Percentiles rank a stretch among this genome's conserved stretches.
Conservation (phyloP, 2,329 filamentous ascomycete species). For the Pseudogymnoascus sp. region DNA sequence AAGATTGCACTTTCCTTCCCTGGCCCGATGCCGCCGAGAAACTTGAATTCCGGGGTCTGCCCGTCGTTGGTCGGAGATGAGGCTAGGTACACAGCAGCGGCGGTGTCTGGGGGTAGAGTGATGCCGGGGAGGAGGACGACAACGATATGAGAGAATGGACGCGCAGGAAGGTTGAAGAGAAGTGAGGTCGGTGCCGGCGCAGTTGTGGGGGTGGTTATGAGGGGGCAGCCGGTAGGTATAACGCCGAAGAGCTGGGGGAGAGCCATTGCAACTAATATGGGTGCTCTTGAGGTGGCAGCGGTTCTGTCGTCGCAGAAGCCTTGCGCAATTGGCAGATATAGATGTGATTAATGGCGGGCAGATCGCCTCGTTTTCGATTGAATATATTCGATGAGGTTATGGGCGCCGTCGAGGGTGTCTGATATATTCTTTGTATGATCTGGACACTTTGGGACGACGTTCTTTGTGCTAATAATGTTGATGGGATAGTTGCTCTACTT, state of each 20-base stretch:
- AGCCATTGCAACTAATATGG: conserved; percentile 9
- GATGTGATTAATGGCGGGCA: neutral
- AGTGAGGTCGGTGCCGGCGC: conserved; percentile 48
- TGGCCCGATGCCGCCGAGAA: conserved; percentile 81
- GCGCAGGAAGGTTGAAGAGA: conserved; percentile 44
- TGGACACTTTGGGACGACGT: neutral
- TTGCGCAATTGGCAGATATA: neutral
- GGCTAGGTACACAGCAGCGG: conserved; percentile 85
- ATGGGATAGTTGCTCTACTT: neutral
- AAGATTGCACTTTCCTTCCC: conserved; percentile 92
- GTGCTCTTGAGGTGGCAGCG: neutral
- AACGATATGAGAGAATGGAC: conserved; percentile 70
- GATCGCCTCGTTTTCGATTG: neutral
- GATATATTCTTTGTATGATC: neutral
- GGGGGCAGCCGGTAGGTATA: conserved; percentile 52
- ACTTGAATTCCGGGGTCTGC: conserved; percentile 57
- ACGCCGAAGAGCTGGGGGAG: conserved; percentile 44
- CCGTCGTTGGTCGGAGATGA: conserved; percentile 32
- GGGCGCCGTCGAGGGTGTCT: neutral
- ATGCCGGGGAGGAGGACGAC: conserved; percentile 82
- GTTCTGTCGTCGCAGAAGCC: neutral
- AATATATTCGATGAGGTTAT: neutral
- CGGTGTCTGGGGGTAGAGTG: conserved; percentile 64
- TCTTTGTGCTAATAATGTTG: neutral
- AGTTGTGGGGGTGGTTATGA: conserved; percentile 48